phyloP scores from a whole-genome alignment of 805 yeast genomes.

The Myxozyma melibiosi region DNA sequence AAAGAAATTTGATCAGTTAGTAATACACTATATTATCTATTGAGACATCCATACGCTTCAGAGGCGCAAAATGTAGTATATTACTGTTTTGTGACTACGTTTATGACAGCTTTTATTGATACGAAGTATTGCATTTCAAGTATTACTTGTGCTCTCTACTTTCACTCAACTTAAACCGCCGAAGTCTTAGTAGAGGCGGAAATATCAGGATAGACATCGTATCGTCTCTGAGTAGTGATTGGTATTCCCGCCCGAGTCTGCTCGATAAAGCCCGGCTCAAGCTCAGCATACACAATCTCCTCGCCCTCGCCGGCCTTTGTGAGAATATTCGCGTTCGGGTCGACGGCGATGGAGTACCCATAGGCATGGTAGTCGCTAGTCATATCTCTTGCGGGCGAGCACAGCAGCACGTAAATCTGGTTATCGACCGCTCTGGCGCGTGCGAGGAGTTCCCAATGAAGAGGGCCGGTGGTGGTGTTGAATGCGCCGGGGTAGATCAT shows the following conservation, averaged over 20 bases:
- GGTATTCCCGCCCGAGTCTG: conserved; percentile 69
- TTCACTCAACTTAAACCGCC: background rate
- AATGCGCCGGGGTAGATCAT: conserved; percentile 89
- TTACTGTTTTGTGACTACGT: too few species aligned
- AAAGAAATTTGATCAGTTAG: background rate
- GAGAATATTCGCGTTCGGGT: conserved; percentile 85
- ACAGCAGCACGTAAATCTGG: conserved; percentile 83
- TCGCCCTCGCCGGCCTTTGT: conserved; percentile 80
- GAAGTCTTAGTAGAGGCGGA: conserved; percentile 12
- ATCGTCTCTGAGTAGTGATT: conserved; percentile 68
- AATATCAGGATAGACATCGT: conserved; percentile 62
- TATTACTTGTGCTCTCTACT: background rate
- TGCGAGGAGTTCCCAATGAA: conserved; percentile 85
- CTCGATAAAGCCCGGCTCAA: conserved; percentile 62
- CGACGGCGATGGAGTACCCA: conserved; percentile 85
- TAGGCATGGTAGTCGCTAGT: conserved; percentile 82
- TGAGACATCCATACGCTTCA: background rate
- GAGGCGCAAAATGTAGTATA: background rate
- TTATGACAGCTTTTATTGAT: too few species aligned
- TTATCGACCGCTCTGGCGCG: conserved; percentile 85
- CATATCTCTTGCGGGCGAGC: conserved; percentile 91
- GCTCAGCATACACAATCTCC: conserved; percentile 71
- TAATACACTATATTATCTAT: background rate
- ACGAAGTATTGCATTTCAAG: too few species aligned
- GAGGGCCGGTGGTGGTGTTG: conserved; percentile 85